Conservation (phyloP, 106 monocot species). For the Phalaenopsis aphrodite region DNA sequence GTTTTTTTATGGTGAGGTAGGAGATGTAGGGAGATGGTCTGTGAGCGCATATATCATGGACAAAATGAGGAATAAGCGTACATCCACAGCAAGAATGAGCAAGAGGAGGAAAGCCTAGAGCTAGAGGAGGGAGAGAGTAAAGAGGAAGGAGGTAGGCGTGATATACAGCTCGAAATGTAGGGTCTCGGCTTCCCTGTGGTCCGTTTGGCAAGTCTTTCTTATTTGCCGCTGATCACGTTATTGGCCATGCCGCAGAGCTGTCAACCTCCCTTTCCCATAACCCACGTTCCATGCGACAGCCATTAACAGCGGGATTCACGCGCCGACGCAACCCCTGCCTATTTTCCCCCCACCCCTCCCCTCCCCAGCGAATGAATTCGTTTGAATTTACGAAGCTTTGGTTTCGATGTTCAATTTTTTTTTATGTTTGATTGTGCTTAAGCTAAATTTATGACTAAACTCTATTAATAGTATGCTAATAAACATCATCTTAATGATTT, state of each 20-base stretch:
- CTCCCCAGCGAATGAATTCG: too few relatives aligned
- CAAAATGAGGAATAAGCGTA: background rate
- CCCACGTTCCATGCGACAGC: background rate
- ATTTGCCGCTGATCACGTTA: background rate
- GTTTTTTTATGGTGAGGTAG: too few relatives aligned
- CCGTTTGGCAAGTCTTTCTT: background rate
- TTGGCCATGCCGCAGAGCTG: background rate
- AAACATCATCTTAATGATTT: too few relatives aligned
- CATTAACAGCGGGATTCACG: background rate
- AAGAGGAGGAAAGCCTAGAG: background rate
- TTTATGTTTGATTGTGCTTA: too few relatives aligned
- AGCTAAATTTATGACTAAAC: too few relatives aligned
- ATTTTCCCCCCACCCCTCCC: too few relatives aligned
- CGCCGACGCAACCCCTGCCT: background rate
- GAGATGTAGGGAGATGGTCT: too few relatives aligned
- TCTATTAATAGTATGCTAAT: too few relatives aligned
- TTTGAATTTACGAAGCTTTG: too few relatives aligned
- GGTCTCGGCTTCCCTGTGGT: background rate
- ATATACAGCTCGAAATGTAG: background rate
- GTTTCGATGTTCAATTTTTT: too few relatives aligned
- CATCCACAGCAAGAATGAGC: background rate
- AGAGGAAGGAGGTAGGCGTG: background rate
- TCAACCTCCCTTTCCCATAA: background rate
- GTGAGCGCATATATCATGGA: too few relatives aligned
- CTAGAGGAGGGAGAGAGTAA: background rate